Evolutionary conservation across 257 asterid species (phyloP).

Genomic region (Gentiana straminea): DNA sequence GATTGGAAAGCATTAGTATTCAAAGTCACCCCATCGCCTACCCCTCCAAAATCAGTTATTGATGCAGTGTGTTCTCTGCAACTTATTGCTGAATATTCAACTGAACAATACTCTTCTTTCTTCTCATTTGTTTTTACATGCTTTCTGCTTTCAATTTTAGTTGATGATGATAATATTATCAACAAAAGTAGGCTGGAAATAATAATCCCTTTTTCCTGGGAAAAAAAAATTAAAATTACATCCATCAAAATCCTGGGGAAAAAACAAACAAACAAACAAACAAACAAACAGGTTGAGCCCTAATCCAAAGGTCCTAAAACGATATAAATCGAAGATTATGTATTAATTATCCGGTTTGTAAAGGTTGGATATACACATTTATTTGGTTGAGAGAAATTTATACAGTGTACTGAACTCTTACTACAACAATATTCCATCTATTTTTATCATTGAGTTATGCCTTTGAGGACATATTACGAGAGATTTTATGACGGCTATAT

Average conservation of each 20-base stretch:
- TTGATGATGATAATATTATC: slow-evolving; percentile 14
- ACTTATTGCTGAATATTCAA: slow-evolving; percentile 62
- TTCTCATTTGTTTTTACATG: slow-evolving; percentile 5
- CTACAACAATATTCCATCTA: no score
- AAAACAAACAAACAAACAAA: no score
- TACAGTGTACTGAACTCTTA: no score
- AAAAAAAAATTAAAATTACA: background rate
- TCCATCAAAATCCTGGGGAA: no score
- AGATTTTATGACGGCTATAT: no score
- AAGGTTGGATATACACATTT: no score
- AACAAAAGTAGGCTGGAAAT: slow-evolving; percentile 9
- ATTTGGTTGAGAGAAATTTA: no score
- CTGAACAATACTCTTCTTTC: slow-evolving; percentile 32
- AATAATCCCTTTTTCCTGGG: slow-evolving; percentile 18
- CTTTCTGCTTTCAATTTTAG: slow-evolving; percentile 38
- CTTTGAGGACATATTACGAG: no score
- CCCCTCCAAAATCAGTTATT: slow-evolving; percentile 66
- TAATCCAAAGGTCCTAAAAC: no score
- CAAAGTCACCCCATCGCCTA: slow-evolving; percentile 72
- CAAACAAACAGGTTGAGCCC: background rate
- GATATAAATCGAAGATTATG: no score
- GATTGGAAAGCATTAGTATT: slow-evolving; percentile 61
- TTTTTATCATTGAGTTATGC: no score
- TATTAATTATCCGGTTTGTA: no score
- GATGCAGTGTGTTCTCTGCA: slow-evolving; percentile 82